These are phyloP conservation scores for Mollisia scopiformis DNA, from an alignment of 2,329 filamentous ascomycete species.

Conservation along the genomic window DNA sequence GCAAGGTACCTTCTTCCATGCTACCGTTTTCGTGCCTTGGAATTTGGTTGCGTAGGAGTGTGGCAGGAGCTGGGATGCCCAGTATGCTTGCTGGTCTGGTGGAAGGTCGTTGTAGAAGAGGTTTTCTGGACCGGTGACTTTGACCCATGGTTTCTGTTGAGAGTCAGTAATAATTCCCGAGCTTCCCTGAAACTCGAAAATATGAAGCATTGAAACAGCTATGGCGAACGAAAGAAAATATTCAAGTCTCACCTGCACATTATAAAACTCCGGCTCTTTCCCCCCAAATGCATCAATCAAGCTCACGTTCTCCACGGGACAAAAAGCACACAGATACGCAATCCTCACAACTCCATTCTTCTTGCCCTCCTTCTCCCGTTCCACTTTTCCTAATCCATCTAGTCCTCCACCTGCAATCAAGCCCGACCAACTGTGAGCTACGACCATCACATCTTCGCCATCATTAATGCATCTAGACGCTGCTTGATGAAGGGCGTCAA, in stretches of 20 bases:
- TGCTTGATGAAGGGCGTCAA: slow-evolving; percentile 7
- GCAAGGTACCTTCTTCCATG: slow-evolving; percentile 13
- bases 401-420: slow-evolving; percentile 38
- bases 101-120: slow-evolving; percentile 11
- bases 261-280: background rate
- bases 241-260: slow-evolving; percentile 1
- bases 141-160: slow-evolving; percentile 6
- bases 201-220: background rate
- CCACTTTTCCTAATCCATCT: slow-evolving; percentile 39
- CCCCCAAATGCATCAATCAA: slow-evolving; percentile 12
- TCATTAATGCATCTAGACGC: slow-evolving; percentile 25
- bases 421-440: slow-evolving; percentile 43
- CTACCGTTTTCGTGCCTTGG: background rate
- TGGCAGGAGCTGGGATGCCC: slow-evolving; percentile 8
- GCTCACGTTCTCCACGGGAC: slow-evolving; percentile 10
- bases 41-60: slow-evolving; percentile 16
- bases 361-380: slow-evolving; percentile 40
- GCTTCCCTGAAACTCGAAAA: background rate
- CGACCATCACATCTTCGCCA: slow-evolving; percentile 40
- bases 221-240: background rate
- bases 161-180: background rate
- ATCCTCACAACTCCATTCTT: slow-evolving; percentile 37
- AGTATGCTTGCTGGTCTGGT: background rate
- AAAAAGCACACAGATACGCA: slow-evolving; percentile 15
- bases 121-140: background rate